Evolutionary conservation across 169 alveolate genomes (phyloP), one percentile per base, ranked within the genome.

Genomic region (Eimeria necatrix): DNA sequence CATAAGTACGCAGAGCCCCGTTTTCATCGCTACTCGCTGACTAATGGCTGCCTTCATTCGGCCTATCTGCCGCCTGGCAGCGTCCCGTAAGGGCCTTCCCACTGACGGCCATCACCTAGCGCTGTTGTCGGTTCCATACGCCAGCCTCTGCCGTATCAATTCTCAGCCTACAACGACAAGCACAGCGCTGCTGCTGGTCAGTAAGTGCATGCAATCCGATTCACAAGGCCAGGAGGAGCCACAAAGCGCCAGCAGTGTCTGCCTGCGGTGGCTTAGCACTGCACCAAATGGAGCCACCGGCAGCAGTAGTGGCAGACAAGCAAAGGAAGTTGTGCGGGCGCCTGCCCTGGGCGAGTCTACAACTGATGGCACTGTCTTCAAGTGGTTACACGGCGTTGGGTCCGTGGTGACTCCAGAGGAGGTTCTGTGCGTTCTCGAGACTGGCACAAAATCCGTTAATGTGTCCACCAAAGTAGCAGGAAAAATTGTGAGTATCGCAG

Each of bases 351-450:
- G 98, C 24, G 99, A 98, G 86, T 98, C 99, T 60, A 97, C 97
- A 76, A 97, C 98, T 24, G 98, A 97, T 94, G 99, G 99, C 22
- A 96, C 98, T 4, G 94, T 98, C 83, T 87, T 94, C 48, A 96
- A 94, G 86, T 98, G 99, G 99, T 95, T 96, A 64, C 95, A 51
- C 46, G 73, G 52, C 12, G 96, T 97, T 74, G 99, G 99, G 78
- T 99, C 98, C 73, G 96, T 91, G 84, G 99, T 98, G 41, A 96
- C 94, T 76, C 96, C 96, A 61, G 99, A 99, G 95, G 99, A 98
- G 92, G 98, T 98, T 14, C 95, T 99, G 73, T 99, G 99, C 84
- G 97, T 98, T 52, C 97, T 99, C 18, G 99, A 99, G 95, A 98
- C 99, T 8, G 99, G 98, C 96, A 99, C 98, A 96, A 99, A 98